Evolutionary conservation across 2,329 filamentous ascomycete species (phyloP), one percentile per base, ranked within the genome.

Genomic region (Penicillium sp.): DNA sequence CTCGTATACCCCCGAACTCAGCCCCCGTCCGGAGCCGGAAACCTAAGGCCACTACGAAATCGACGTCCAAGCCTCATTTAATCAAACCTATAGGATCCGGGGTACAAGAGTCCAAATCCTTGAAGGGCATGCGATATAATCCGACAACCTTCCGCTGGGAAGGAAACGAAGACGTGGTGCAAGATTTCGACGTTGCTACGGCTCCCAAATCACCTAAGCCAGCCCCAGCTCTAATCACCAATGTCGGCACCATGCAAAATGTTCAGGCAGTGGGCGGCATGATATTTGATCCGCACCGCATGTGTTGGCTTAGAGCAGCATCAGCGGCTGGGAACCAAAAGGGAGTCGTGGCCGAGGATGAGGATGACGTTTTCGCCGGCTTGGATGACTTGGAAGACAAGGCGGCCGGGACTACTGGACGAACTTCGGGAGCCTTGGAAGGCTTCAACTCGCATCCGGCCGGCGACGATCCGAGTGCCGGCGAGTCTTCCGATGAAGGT

Each of bases 111-210:
- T 77, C 85, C 27, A 95, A 91, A 74, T 84, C 84, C 62, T 80
- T 95, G 50, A 93, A 95, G 68, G 93, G 91, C 54, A 98, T 98
- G 93, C 85, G 82, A 44, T 98, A 95, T 67, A 97, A 98, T 62
- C 88, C 93, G 6, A 75, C 79, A 23, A 86, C 87, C 7, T 93
- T 84, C 62, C 80, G 83, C 40, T 98, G 93, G 93, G 93, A 98
- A 74, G 93, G 93, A 42, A 98, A 98, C 60, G 93, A 98, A 66
- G 91, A 89, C 59, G 85, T 27, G 74, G 95, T 43, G 79, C 80
- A 53, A 4, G 81, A 82, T 4, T 98, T 98, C 68, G 89, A 95
- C 44, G 68, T 77, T 44, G 73, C 64, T 53, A 52, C 45, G 31
- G 44, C 58, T n/a, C 58, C 66, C 22, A 66, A 61, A 47, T 69